A percentile compares a stretch with the other conserved stretches of the same genome.
Conservation (phyloP, 257 asterid genomes). For the Voacanga thouarsii region DNA sequence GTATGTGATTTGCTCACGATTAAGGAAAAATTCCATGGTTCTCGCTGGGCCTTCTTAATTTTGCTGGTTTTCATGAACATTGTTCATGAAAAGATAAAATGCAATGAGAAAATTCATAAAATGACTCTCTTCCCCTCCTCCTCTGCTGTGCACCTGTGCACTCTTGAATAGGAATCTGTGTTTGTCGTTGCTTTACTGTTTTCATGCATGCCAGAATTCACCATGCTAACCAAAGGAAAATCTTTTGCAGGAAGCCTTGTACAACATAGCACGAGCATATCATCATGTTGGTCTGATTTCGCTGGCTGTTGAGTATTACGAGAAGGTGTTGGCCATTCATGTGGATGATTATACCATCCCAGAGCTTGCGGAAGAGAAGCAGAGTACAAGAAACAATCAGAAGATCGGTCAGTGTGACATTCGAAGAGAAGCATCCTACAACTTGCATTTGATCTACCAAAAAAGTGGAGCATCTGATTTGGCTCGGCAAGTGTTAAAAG, state of each 20-base stretch:
- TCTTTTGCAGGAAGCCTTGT: constrained; percentile 17
- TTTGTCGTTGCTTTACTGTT: neutral
- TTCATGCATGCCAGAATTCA: neutral
- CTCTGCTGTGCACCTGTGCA: too few relatives aligned
- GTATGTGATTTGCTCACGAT: too few relatives aligned
- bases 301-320: constrained; percentile 20
- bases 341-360: constrained; percentile 23
- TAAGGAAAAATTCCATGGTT: too few relatives aligned
- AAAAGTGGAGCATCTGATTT: constrained; percentile 26
- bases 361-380: constrained; percentile 6
- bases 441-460: constrained; percentile 19
- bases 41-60: too few relatives aligned
- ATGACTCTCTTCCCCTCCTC: too few relatives aligned
- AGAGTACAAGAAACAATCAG: neutral
- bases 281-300: constrained; percentile 21
- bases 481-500: constrained; percentile 17
- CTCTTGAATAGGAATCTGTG: neutral
- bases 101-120: too few relatives aligned
- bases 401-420: constrained; percentile 16
- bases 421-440: constrained; percentile 27
- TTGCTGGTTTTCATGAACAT: too few relatives aligned
- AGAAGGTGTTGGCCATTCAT: constrained; percentile 16
- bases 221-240: neutral
- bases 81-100: too few relatives aligned
- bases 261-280: constrained; percentile 24